Base-by-base conservation (phyloP, 495 filamentous ascomycete genomes). In the Aspergillus cristatus region DNA sequence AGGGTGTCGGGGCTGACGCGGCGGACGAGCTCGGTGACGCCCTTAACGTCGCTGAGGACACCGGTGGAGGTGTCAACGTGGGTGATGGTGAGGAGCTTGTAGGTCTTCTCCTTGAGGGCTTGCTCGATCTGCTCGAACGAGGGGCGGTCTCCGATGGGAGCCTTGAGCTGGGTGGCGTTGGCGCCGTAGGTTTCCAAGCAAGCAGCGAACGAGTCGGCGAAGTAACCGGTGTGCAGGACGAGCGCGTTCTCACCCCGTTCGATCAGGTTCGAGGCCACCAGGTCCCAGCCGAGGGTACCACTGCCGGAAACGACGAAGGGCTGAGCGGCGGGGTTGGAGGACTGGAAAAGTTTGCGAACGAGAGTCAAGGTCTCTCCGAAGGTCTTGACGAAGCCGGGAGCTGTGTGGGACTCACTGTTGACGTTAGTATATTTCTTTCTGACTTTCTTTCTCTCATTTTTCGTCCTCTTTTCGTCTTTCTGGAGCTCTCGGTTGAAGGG, bases 31-130 rank as follows among this genome's bases (percentile, higher is more conserved):
- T 84, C 82, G 12, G 86, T 77, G 28, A 98, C 64, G 30, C 74
- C 71, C 70, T 93, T 81, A 47, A 98, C 72, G 45, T 98, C 91
- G 50, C 79, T 87, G 34, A 98, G 69, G 6, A 98, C 91, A 35
- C 91, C 91, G 28, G 91, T 98, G 5, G 87, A 94, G 15, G 91
- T 98, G 52, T 98, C 91, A 40, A 94, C 89, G 61, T 98, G 91
- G 6, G 91, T 98, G 42, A 97, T 79, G 30, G 91, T 96, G 52
- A 98, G 65, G 35, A 84, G 43, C 73, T 94, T 94, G 68, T 95
- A 96, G 41, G 78, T 70, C 67, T 90, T 94, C 70, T 83, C 74
- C 55, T 81, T 81, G 37, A 98, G 70, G 12, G 86, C 87, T 53
- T 79, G 72, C 64, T 96, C 88, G 37, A 98, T 77, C 55, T 90